These are phyloP conservation scores for Artemisia annua DNA, from an alignment of 129 eudicot species.

Conservation along the genomic window DNA sequence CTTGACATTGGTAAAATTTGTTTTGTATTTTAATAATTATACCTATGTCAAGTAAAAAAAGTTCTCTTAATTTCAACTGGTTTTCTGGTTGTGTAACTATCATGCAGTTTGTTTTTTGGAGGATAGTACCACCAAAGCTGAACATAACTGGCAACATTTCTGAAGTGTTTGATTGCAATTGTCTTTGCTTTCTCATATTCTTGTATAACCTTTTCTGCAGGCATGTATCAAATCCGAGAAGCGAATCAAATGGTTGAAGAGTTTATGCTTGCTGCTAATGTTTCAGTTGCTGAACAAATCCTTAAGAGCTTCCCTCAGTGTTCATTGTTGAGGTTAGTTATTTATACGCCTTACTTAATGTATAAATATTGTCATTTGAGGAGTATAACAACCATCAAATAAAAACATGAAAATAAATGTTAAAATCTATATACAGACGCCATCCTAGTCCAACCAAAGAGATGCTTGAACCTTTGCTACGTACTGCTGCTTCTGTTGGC, in stretches of 20 bases:
- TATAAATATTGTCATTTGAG: neutral
- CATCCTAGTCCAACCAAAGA: constrained; percentile 98
- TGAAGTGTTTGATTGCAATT: no score
- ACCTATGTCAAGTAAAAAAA: neutral
- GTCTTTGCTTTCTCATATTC: neutral
- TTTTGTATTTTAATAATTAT: neutral
- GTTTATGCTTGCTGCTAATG: constrained; percentile 99
- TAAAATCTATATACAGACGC: constrained; percentile 54
- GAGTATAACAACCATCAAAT: neutral
- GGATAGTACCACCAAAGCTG: neutral
- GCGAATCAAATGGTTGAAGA: constrained; percentile 99
- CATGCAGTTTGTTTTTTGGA: neutral
- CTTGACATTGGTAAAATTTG: constrained; percentile 80
- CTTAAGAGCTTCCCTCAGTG: constrained; percentile 75
- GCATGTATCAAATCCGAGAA: constrained; percentile 98
- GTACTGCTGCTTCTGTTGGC: constrained; percentile 94
- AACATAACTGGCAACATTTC: no score
- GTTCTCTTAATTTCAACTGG: neutral
- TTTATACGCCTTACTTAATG: neutral
- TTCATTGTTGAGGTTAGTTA: constrained; percentile 66
- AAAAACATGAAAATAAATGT: neutral
- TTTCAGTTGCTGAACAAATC: constrained; percentile 86
- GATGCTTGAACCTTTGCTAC: constrained; percentile 94
- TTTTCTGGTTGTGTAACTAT: neutral
- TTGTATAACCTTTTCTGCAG: constrained; percentile 36